Base-by-base conservation (phyloP, 2,329 filamentous ascomycete genomes). In the Nothophaeocryptopus gaeumannii region DNA sequence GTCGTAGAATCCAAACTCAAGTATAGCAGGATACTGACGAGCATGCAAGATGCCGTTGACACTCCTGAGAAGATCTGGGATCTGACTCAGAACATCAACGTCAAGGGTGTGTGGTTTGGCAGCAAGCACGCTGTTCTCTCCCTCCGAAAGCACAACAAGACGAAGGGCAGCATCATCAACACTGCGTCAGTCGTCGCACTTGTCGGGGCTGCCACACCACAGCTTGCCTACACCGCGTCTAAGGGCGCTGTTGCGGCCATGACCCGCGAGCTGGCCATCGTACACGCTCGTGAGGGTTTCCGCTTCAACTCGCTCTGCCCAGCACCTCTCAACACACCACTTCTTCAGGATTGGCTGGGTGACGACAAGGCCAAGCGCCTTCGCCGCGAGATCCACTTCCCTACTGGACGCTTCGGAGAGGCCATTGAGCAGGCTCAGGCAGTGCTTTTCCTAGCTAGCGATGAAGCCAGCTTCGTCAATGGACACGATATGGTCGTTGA, bases 81-180 rank as follows among this genome's bases (percentile, higher is more conserved):
- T 65, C 75, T 95, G 59, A 96, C 91, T 4, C 89, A 95, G 55
- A 84, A 83, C 69, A 95, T 96, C 77, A 96, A 96, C 72, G 91
- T 96, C 71, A 96, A 96, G 81, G 91, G 91, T 37, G 91, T 96
- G n/a, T 96, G 91, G 91, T 96, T 83, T 70, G 91, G 91, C 53
- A 86, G 84, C 80, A 96, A 96, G 79, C 89, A 96, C 70, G 89
- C 91, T 5, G 84, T 96, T 26, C 77, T 92, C 43, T 82, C 88
- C 38, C 78, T 96, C 63, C 85, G 90, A 58, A 84, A 83, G 62
- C 78, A 95, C 77, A 80, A 81, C 47, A 96, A 96, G 82, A 81
- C 76, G 38, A 82, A 79, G 62, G 88, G 82, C 44, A 89, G 85
- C 71, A 83, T 96, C 72, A 91, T 96, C 79, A 96, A 96, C 78